Evolutionary conservation across 2,329 filamentous ascomycete species (phyloP).

Genomic region (Botrytis hyacinthi): DNA sequence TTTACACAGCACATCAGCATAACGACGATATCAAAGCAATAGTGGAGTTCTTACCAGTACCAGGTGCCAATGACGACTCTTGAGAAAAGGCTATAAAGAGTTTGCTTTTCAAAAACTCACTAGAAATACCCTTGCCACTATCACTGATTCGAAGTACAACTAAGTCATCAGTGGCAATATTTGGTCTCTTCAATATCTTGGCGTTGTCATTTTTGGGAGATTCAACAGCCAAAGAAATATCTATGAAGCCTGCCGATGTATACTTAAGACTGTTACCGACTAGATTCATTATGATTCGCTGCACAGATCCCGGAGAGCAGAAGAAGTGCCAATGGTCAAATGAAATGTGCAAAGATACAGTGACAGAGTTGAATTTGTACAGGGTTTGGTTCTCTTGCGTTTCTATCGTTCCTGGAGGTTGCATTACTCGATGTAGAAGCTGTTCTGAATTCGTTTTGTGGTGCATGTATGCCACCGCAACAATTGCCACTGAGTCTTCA

Average conservation of each 20-base stretch:
- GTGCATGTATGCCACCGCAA: slow-evolving; percentile 19
- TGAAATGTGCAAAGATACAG: slow-evolving; percentile 22
- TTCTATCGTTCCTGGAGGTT: slow-evolving; percentile 8
- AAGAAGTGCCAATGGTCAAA: slow-evolving; percentile 37
- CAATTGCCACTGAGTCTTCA: slow-evolving; percentile 20
- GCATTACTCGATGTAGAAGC: slow-evolving; percentile 7
- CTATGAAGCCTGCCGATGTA: slow-evolving; percentile 50
- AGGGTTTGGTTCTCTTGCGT: background rate
- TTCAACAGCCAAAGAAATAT: slow-evolving; percentile 34
- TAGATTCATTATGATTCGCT: slow-evolving; percentile 55
- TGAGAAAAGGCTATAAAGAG: slow-evolving; percentile 61
- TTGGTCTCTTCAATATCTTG: background rate
- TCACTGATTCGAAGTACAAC: slow-evolving; percentile 50
- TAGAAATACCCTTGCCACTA: slow-evolving; percentile 61
- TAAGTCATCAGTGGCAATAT: background rate
- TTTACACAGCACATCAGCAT: background rate
- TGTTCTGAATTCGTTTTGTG: slow-evolving; percentile 10
- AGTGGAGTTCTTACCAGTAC: slow-evolving; percentile 46
- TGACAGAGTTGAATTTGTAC: background rate
- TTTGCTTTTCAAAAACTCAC: slow-evolving; percentile 56
- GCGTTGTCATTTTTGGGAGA: slow-evolving; percentile 8
- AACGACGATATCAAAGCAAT: too few species aligned
- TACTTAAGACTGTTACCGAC: slow-evolving; percentile 62
- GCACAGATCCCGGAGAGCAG: slow-evolving; percentile 51
- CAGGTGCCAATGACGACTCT: slow-evolving; percentile 57